These are phyloP conservation scores for Neonectria neomacrospora DNA, from an alignment of 2,329 filamentous ascomycete species.

Conservation along the genomic window DNA sequence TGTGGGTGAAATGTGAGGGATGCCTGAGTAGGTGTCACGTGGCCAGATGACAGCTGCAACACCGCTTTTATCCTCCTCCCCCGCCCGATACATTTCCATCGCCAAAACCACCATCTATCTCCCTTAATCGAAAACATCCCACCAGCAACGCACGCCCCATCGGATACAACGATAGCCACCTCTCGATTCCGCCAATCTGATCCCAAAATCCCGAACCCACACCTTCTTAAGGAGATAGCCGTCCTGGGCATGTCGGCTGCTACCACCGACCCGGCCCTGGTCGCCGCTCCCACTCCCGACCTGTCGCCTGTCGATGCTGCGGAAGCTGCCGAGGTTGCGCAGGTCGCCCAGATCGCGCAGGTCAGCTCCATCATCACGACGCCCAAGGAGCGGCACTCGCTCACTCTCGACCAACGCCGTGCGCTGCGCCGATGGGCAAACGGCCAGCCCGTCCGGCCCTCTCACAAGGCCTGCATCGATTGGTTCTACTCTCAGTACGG, in stretches of 20 bases:
- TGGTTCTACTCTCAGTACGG: constrained; percentile 70
- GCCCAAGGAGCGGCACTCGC: constrained; percentile 65
- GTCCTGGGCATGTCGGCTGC: constrained; percentile 50
- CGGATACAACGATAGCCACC: constrained; percentile 55
- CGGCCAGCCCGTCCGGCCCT: constrained; percentile 65
- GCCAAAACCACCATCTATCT: constrained; percentile 41
- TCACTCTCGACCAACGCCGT: constrained; percentile 71
- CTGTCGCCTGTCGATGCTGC: constrained; percentile 42
- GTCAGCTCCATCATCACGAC: constrained; percentile 27
- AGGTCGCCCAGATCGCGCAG: constrained; percentile 18
- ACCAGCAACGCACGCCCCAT: constrained; percentile 44
- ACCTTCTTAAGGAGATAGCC: constrained; percentile 45
- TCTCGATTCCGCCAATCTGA: constrained; percentile 39
- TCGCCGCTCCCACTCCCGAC: constrained; percentile 47
- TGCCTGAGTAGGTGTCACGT: constrained; percentile 32
- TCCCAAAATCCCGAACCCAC: constrained; percentile 46
- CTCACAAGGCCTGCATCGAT: constrained; percentile 71
- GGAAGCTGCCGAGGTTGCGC: constrained; percentile 31
- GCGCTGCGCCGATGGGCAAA: constrained; percentile 70
- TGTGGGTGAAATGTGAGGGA: background rate
- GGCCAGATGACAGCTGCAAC: constrained; percentile 2
- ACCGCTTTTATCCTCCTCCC: constrained; percentile 39
- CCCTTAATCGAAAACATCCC: constrained; percentile 53
- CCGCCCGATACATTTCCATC: constrained; percentile 47
- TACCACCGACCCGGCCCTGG: constrained; percentile 53